phyloP scores from a whole-genome alignment of 1,284 basidiomycete species.

The Pholiota adiposa region DNA sequence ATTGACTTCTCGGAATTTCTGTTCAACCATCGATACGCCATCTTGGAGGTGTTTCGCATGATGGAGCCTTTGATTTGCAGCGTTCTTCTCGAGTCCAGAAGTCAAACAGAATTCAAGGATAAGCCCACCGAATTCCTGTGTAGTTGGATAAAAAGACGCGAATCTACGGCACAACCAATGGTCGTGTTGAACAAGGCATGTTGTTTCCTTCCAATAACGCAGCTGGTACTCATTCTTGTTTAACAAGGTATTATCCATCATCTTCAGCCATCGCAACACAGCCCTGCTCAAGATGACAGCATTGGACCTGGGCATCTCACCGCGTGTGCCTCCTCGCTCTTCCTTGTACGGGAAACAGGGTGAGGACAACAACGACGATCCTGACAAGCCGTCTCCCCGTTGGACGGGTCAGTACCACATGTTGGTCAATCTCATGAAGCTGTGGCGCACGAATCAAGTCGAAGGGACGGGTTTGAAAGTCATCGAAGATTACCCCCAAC shows the following conservation, averaged over 20 bases:
- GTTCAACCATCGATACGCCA: neutral
- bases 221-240: too few species aligned
- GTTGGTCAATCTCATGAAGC: neutral
- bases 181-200: neutral
- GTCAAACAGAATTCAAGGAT: conserved; percentile 1
- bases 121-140: neutral
- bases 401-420: neutral
- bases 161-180: neutral
- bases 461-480: neutral
- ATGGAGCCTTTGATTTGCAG: neutral
- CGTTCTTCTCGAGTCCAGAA: neutral
- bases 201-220: neutral
- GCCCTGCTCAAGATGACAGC: too few species aligned
- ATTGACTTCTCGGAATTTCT: neutral
- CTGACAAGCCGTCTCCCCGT: neutral
- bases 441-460: neutral
- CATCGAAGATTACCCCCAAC: neutral
- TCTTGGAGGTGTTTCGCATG: neutral
- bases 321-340: too few species aligned
- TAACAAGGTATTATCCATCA: too few species aligned
- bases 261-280: too few species aligned
- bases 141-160: neutral
- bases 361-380: neutral
- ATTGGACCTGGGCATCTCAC: too few species aligned
- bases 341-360: neutral